These are phyloP conservation scores for Pterocarpus santalinus DNA, from an alignment of 306 rosid genomes.

Conservation along the genomic window DNA sequence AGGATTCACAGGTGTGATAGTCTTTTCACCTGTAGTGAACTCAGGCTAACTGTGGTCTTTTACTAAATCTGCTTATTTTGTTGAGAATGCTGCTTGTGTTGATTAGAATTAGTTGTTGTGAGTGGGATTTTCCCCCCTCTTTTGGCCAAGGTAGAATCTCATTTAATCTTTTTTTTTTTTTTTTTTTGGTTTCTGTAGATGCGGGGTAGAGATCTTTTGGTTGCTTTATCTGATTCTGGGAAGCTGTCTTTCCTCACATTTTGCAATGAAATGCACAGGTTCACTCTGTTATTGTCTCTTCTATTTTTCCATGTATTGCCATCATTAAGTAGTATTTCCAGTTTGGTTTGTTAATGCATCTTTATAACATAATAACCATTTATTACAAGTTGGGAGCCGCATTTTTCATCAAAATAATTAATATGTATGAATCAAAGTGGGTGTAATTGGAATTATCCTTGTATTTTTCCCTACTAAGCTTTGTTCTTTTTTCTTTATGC, in stretches of 20 bases:
- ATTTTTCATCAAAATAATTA: constrained; percentile 12
- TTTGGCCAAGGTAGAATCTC: constrained; percentile 24
- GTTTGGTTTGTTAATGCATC: constrained; percentile 25
- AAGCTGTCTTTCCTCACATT: constrained; percentile 91
- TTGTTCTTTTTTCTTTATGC: constrained; percentile 34
- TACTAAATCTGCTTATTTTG: constrained; percentile 2
- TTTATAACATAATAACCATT: background rate
- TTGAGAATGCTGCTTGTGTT: constrained; percentile 2
- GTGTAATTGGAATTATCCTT: background rate
- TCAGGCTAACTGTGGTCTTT: background rate
- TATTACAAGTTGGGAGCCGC: constrained; percentile 13
- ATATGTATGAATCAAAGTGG: background rate
- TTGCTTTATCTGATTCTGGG: constrained; percentile 94
- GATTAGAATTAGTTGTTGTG: constrained; percentile 16
- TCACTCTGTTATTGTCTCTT: background rate
- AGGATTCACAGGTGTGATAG: constrained; percentile 66
- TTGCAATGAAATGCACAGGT: constrained; percentile 98
- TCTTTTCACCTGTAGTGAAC: background rate
- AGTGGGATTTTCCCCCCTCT: background rate
- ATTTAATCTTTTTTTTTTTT: constrained; percentile 1
- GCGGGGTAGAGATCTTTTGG: constrained; percentile 84
- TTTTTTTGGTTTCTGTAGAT: constrained; percentile 50
- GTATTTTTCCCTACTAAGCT: constrained; percentile 25
- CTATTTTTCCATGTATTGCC: constrained; percentile 10
- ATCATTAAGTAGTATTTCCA: constrained; percentile 19